These are phyloP conservation scores for Acanthochlamys bracteata DNA, from an alignment of 106 monocot genomes.

Conservation along the genomic window DNA sequence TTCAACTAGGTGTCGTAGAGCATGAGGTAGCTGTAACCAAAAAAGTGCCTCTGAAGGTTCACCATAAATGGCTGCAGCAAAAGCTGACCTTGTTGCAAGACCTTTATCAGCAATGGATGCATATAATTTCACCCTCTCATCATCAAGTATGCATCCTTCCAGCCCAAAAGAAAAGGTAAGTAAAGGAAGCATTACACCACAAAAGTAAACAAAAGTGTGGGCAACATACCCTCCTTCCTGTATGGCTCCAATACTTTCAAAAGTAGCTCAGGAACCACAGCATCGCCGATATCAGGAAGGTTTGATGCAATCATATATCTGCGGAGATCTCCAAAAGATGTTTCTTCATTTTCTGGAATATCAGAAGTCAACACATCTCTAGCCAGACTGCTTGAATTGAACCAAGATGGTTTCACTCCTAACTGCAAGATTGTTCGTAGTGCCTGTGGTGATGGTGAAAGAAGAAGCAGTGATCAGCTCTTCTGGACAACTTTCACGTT, in stretches of 20 bases:
- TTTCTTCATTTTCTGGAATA: constrained; percentile 33
- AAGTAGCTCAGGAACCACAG: constrained; percentile 91
- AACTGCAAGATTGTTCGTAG: constrained; percentile 87
- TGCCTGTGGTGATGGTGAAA: constrained; percentile 34
- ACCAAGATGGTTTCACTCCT: constrained; percentile 91
- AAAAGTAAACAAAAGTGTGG: constrained; percentile 3
- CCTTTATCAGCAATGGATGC: constrained; percentile 67
- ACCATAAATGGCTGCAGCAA: constrained; percentile 94
- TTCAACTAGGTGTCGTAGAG: constrained; percentile 59
- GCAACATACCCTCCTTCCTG: constrained; percentile 56
- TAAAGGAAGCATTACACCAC: neutral
- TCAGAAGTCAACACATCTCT: constrained; percentile 21
- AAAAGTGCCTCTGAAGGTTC: constrained; percentile 85
- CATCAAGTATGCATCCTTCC: constrained; percentile 80
- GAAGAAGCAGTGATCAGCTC: neutral
- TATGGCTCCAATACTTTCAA: constrained; percentile 93
- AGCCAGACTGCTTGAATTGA: constrained; percentile 23
- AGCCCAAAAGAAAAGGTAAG: neutral
- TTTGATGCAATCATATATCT: constrained; percentile 72
- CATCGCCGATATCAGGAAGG: constrained; percentile 75
- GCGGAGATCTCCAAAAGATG: constrained; percentile 63
- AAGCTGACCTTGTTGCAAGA: constrained; percentile 69
- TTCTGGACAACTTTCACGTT: too few species aligned
- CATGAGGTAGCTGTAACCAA: constrained; percentile 92
- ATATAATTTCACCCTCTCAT: constrained; percentile 66